Evolutionary conservation across 1,284 basidiomycete species (phyloP).

Genomic region (Athelia psychrophila): DNA sequence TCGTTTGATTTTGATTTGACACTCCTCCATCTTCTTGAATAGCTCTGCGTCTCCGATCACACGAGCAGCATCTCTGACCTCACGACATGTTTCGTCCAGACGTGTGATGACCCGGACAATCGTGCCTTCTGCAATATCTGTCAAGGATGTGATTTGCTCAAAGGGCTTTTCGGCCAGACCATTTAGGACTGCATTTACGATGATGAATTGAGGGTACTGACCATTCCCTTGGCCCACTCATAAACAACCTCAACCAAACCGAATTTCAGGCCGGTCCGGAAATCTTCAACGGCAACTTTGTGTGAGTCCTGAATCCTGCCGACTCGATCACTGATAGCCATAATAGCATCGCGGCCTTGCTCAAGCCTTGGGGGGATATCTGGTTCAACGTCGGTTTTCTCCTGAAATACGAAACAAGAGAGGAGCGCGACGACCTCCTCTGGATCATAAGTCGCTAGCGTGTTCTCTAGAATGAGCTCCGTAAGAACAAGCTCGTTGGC

Average conservation of each 20-base stretch:
- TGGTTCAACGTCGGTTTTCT: conserved; percentile 91
- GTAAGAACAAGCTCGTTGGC: conserved; percentile 95
- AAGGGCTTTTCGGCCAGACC: conserved; percentile 78
- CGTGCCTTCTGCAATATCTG: conserved; percentile 95
- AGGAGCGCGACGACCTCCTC: conserved; percentile 97
- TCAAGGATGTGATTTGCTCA: conserved; percentile 88
- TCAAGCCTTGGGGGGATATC: conserved; percentile 75
- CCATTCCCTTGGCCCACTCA: conserved; percentile 99
- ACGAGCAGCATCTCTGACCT: conserved; percentile 95
- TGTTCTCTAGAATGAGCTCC: conserved; percentile 96
- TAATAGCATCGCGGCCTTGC: conserved; percentile 77
- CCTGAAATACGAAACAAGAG: conserved; percentile 96
- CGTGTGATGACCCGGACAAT: conserved; percentile 97
- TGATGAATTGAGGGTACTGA: conserved; percentile 26
- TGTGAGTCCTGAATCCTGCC: conserved; percentile 76
- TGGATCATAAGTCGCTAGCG: conserved; percentile 85
- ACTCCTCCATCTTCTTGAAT: conserved; percentile 97
- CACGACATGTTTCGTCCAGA: conserved; percentile 95
- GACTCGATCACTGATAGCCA: conserved; percentile 82
- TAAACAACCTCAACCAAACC: conserved; percentile 96
- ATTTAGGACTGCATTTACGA: conserved; percentile 6
- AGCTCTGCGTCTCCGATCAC: conserved; percentile 96
- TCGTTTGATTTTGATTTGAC: conserved; percentile 89
- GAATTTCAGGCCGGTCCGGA: conserved; percentile 76
- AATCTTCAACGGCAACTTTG: conserved; percentile 79